Conservation (phyloP, 1,284 basidiomycete species). For the Trichosporon faecale region DNA sequence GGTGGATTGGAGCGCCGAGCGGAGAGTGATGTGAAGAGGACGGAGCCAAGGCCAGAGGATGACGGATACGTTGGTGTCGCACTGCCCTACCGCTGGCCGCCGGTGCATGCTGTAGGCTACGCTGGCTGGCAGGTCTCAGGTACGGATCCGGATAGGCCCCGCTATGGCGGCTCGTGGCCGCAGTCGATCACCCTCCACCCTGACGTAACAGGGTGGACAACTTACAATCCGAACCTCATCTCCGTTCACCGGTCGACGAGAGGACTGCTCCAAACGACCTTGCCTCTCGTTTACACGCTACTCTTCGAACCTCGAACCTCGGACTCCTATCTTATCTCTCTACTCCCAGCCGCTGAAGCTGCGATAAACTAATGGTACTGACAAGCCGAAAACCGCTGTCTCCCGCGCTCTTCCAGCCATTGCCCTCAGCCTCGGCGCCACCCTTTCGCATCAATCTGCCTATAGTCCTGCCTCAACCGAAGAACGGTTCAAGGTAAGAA, state of each 20-base stretch:
- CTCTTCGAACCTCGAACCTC: too few relatives aligned
- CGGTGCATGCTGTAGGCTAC: neutral
- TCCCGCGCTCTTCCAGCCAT: too few relatives aligned
- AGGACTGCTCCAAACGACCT: too few relatives aligned
- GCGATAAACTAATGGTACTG: neutral
- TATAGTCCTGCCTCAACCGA: too few relatives aligned
- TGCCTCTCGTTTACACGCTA: neutral
- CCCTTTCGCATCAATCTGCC: too few relatives aligned
- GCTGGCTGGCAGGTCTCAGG: neutral
- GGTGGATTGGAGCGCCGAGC: neutral
- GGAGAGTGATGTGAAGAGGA: neutral
- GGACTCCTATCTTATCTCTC: neutral
- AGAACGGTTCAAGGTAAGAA: too few relatives aligned
- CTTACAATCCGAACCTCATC: neutral
- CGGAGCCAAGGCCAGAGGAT: neutral
- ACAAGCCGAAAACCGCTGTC: too few relatives aligned
- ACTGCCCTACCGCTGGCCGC: neutral
- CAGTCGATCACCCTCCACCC: neutral
- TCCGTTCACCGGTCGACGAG: neutral
- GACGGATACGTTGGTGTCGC: slow-evolving; percentile 10
- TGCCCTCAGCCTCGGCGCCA: too few relatives aligned
- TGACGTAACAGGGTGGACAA: slow-evolving; percentile 4
- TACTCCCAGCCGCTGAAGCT: too few relatives aligned
- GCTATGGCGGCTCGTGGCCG: neutral
- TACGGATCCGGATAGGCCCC: neutral